Percentiles rank a stretch among this genome's conserved stretches.
Conservation (phyloP, 2,329 filamentous ascomycete genomes). For the Penicillium vulpinum region DNA sequence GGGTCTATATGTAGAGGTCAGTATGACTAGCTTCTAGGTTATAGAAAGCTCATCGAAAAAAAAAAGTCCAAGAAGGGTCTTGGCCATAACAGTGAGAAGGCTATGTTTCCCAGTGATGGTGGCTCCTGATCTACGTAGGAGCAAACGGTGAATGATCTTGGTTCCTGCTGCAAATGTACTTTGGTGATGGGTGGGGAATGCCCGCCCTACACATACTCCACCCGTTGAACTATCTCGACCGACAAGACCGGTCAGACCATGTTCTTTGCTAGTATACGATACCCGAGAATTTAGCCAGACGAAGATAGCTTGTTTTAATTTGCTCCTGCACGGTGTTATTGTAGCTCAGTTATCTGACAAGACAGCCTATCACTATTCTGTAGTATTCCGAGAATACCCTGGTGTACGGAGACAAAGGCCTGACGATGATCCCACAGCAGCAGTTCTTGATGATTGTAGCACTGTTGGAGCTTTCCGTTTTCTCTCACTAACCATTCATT, state of each 20-base stretch:
- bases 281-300: background rate
- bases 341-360: background rate
- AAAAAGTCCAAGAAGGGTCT: no score
- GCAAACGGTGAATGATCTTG: background rate
- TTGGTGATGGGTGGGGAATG: background rate
- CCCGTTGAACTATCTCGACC: background rate
- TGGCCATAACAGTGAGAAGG: background rate
- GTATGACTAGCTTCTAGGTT: background rate
- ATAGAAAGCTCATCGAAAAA: background rate
- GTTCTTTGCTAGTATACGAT: no score
- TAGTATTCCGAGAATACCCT: background rate
- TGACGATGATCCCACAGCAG: background rate
- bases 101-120: background rate
- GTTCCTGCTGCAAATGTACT: background rate
- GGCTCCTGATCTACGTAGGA: background rate
- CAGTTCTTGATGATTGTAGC: conserved; percentile 3
- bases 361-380: background rate
- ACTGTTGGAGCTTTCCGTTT: background rate
- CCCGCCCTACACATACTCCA: background rate
- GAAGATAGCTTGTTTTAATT: background rate
- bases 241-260: no score
- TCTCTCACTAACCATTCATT: background rate
- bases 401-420: background rate
- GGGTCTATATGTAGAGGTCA: background rate
- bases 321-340: background rate